These are phyloP conservation scores for Rhododendron kiyosumense DNA, from an alignment of 148 eudicot species.

Conservation along the genomic window DNA sequence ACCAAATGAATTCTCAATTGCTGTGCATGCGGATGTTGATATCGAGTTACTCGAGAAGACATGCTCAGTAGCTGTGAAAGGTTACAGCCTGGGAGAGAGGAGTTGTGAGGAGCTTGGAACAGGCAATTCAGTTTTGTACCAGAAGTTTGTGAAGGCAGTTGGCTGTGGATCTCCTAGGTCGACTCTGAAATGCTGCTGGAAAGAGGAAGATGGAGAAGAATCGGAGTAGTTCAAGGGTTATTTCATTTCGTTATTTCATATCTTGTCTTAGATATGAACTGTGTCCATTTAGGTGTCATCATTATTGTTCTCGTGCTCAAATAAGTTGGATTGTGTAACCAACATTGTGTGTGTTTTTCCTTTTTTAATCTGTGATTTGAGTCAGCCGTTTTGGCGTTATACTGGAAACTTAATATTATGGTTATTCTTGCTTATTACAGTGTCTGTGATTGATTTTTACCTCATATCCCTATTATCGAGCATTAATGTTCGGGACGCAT, in stretches of 20 bases:
- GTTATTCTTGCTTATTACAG: not conserved
- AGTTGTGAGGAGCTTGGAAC: conserved; percentile 37
- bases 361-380: not conserved
- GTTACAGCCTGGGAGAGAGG: conserved; percentile 21
- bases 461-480: not conserved
- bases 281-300: not conserved
- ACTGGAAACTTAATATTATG: not conserved
- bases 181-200: conserved; percentile 52
- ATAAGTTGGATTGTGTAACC: not conserved
- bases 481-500: not conserved
- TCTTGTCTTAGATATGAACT: not conserved
- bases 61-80: conserved; percentile 16
- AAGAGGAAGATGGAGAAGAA: conserved; percentile 66
- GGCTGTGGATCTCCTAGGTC: conserved; percentile 38
- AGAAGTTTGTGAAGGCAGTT: conserved; percentile 50
- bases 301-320: not conserved
- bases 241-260: not conserved
- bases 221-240: conserved; percentile 32
- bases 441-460: not conserved
- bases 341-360: not conserved
- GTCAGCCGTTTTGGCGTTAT: not conserved
- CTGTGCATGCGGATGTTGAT: conserved; percentile 29
- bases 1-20: conserved; percentile 35
- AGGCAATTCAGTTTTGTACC: conserved; percentile 61
- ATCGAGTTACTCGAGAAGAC: conserved; percentile 11